Percentiles rank a stretch among this genome's conserved stretches.
These are phyloP conservation scores for Pyrus betulifolia DNA, from an alignment of 306 rosid species.

Conservation along the genomic window DNA sequence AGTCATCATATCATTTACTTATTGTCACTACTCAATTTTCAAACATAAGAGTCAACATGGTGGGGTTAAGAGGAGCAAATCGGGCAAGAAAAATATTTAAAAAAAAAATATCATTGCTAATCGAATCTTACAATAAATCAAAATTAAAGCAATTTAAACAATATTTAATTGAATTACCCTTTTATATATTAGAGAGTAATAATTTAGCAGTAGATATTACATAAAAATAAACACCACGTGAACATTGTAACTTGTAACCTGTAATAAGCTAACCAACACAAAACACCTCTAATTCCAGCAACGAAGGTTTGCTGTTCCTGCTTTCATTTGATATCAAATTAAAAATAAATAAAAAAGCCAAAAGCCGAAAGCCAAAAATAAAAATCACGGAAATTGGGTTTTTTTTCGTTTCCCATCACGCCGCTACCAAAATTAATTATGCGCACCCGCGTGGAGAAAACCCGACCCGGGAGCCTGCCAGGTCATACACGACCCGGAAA, in stretches of 20 bases:
- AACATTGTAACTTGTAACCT: not conserved
- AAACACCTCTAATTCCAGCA: not conserved
- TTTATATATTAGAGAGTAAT: not conserved
- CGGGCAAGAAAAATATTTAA: too few species aligned
- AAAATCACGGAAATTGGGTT: not conserved
- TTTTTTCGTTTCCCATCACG: not conserved
- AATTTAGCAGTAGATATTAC: not conserved
- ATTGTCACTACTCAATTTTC: too few species aligned
- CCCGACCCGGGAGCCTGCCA: constrained; percentile 76
- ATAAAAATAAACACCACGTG: not conserved
- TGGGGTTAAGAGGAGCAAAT: too few species aligned
- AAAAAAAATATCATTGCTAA: too few species aligned
- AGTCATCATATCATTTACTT: too few species aligned
- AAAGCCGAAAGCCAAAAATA: not conserved
- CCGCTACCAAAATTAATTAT: constrained; percentile 8
- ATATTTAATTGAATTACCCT: not conserved
- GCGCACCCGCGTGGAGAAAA: constrained; percentile 77
- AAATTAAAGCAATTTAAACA: not conserved
- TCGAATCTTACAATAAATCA: too few species aligned
- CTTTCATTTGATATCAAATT: not conserved
- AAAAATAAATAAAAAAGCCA: too few species aligned
- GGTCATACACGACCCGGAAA: constrained; percentile 68
- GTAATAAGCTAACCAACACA: not conserved
- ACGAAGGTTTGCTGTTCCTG: not conserved
- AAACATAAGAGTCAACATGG: too few species aligned